Percentiles rank a stretch among this genome's conserved stretches.
These are phyloP conservation scores for Fusarium continuum DNA, from an alignment of 2,329 filamentous ascomycete genomes.

Conservation along the genomic window DNA sequence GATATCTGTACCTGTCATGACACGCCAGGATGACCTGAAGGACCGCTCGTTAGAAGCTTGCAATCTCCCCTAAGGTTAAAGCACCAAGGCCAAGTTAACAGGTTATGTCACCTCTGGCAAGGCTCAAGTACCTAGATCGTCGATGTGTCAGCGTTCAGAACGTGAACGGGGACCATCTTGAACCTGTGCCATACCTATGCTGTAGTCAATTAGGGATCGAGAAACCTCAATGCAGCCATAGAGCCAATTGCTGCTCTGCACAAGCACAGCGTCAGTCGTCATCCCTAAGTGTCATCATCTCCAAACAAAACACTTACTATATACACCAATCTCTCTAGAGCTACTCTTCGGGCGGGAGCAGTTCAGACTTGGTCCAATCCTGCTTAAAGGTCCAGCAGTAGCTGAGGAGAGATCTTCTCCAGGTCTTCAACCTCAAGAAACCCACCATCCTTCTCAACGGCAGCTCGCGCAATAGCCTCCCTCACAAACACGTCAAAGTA, in stretches of 20 bases:
- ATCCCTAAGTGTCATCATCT: background rate
- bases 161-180: too few species aligned
- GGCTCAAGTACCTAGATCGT: background rate
- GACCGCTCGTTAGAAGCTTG: too few species aligned
- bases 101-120: background rate
- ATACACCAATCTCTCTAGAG: background rate
- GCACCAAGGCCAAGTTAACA: background rate
- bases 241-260: background rate
- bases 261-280: too few species aligned
- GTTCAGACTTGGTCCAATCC: background rate
- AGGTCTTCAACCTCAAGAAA: slow-evolving; percentile 90
- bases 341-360: background rate
- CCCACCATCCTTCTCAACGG: slow-evolving; percentile 72
- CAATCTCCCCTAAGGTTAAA: background rate
- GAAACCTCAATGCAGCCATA: background rate
- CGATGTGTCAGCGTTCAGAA: background rate
- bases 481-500: slow-evolving; percentile 93
- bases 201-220: background rate
- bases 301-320: background rate
- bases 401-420: slow-evolving; percentile 85
- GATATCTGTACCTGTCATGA: too few species aligned
- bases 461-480: slow-evolving; percentile 84
- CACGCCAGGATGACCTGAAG: too few species aligned
- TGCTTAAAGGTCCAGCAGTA: slow-evolving; percentile 81
- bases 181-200: background rate